These are phyloP conservation scores for Wallacemonas sp. DNA, from an alignment of 208 protist genomes.

Conservation along the genomic window DNA sequence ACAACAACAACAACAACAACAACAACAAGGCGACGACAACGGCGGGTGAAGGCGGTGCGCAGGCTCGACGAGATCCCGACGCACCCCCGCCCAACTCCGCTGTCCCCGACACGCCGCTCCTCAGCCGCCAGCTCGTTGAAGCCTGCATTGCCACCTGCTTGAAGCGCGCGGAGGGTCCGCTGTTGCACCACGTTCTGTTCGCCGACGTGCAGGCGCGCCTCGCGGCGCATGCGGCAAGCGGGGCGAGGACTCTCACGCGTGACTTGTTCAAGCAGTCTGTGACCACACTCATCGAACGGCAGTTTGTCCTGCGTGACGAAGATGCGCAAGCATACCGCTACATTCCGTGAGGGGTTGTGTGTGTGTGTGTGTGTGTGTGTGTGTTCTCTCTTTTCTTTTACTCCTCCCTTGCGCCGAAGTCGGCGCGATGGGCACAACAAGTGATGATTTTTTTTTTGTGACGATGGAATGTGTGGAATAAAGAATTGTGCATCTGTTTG, in stretches of 20 bases:
- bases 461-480: too few species aligned
- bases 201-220: slow-evolving; percentile 6
- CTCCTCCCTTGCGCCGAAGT: too few species aligned
- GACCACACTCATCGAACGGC: slow-evolving; percentile 51
- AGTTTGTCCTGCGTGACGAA: slow-evolving; percentile 54
- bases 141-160: neutral
- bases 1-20: too few species aligned
- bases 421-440: too few species aligned
- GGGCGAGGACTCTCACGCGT: slow-evolving; percentile 25
- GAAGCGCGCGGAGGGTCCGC: neutral
- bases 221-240: neutral
- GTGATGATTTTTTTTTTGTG: too few species aligned
- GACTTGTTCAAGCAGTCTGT: slow-evolving; percentile 58
- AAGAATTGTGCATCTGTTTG: too few species aligned
- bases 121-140: neutral
- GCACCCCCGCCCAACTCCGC: neutral
- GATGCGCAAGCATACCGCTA: slow-evolving; percentile 48
- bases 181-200: neutral
- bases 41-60: too few species aligned
- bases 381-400: too few species aligned
- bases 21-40: neutral
- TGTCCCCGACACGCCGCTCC: neutral
- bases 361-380: slow-evolving; percentile 1
- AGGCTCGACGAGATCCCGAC: too few species aligned
- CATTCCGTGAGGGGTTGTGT: slow-evolving; percentile 8